Evolutionary conservation across 371 early-diverging fungal species (phyloP).

Genomic region (Nematocida ausubeli): DNA sequence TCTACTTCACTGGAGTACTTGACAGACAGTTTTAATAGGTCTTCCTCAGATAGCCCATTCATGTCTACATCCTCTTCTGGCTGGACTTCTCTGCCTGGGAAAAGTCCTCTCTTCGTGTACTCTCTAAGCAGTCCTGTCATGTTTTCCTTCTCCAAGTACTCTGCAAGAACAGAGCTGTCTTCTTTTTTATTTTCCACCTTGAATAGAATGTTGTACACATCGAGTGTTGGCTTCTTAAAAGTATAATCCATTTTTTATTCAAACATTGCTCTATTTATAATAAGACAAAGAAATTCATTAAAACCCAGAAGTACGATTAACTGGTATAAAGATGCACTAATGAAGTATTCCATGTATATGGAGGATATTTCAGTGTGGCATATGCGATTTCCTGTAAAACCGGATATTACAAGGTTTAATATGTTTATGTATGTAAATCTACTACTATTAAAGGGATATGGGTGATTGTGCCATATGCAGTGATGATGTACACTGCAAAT

Average conservation of each 20-base stretch:
- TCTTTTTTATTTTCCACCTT: not conserved
- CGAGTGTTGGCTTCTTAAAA: conserved; percentile 41
- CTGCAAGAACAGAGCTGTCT: not conserved
- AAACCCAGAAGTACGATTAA: too few species aligned
- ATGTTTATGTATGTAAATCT: too few species aligned
- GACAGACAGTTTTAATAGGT: not conserved
- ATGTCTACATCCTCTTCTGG: not conserved
- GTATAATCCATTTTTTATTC: conserved; percentile 46
- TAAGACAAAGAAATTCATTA: not conserved
- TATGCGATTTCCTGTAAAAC: too few species aligned
- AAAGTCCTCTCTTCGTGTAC: conserved; percentile 5
- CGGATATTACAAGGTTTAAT: too few species aligned
- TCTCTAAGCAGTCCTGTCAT: conserved; percentile 17
- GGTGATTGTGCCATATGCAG: too few species aligned
- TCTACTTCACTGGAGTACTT: conserved; percentile 1
- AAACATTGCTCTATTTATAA: conserved; percentile 1
- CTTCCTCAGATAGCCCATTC: conserved; percentile 14
- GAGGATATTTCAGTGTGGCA: too few species aligned
- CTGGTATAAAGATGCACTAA: too few species aligned
- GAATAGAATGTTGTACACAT: conserved; percentile 4
- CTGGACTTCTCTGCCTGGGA: not conserved
- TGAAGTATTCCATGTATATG: too few species aligned
- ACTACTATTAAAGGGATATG: too few species aligned
- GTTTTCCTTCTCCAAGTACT: not conserved
- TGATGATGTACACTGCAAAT: too few species aligned